Evolutionary conservation across 2,329 filamentous ascomycete species (phyloP), one percentile per base, ranked within the genome.

Genomic region (Diplodia mutila): DNA sequence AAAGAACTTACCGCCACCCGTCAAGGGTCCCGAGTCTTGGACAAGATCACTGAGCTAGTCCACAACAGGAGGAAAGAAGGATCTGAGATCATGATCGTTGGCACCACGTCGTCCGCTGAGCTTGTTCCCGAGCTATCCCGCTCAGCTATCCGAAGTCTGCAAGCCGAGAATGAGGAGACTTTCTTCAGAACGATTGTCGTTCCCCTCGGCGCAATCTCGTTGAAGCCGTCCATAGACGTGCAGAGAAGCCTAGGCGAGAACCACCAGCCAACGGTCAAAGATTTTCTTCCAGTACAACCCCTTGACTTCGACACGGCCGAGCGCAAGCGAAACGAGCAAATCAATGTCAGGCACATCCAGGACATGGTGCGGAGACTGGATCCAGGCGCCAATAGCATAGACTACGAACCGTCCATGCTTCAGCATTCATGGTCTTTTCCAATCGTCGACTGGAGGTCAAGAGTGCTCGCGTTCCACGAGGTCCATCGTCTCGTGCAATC

Each of bases 21-120:
- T 6, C 88, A 92, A 68, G 92, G 93, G 12, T 84, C 86, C 1
- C 84, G 86, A 25, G 86, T 98, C 37, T 80, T 97, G 8, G 81
- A 84, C 49, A 88, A 90, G 68, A 80, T 99, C 14, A 88, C 91
- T 65, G 85, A 87, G 57, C 83, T 91, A 7, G 87, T 97, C 29
- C 90, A 94, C 72, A 86, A 87, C 68, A 85, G 90, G 68, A 91
- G 94, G 83, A 84, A 85, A 65, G 84, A 87, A 48, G 93, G 93
- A 4, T 86, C 89, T 71, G 87, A 86, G 68, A 85, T 97, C 63
- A 85, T 94, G 66, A 85, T 97, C 21, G 80, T 98, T 37, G 95
- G 94, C n/a, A 93, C 91, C 6, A 90, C 90, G 11, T 85, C 89
- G 27, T 84, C 83, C 0, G 83, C 85, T 21, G 82, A 85, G 18